Evolutionary conservation across 257 asterid genomes (phyloP).

Genomic region (Perilla frutescens): DNA sequence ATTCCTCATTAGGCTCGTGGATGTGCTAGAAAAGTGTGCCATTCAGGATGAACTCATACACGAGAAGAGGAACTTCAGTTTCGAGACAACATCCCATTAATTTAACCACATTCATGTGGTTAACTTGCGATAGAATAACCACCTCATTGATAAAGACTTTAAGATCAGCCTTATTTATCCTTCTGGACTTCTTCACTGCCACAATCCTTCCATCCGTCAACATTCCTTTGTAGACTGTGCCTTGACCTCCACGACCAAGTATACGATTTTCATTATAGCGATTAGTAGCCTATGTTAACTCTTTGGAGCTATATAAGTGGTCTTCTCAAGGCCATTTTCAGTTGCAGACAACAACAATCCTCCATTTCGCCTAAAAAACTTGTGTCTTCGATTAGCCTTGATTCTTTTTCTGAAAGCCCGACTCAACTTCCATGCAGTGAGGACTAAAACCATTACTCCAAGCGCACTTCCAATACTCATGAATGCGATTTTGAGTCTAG

Average conservation of each 20-base stretch:
- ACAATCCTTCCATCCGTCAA: slow-evolving; percentile 42
- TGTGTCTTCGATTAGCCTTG: slow-evolving; percentile 30
- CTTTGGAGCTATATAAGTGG: slow-evolving; percentile 41
- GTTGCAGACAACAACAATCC: slow-evolving; percentile 41
- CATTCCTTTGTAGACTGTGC: slow-evolving; percentile 57
- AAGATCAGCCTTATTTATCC: slow-evolving; percentile 37
- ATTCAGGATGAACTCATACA: slow-evolving; percentile 37
- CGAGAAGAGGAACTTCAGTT: slow-evolving; percentile 38
- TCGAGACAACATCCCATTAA: slow-evolving; percentile 44
- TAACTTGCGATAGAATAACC: slow-evolving; percentile 44
- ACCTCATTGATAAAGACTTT: slow-evolving; percentile 47
- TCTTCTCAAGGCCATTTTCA: slow-evolving; percentile 35
- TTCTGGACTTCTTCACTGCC: slow-evolving; percentile 46
- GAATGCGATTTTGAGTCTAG: not conserved
- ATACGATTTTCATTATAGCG: slow-evolving; percentile 39
- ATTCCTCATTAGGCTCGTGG: slow-evolving; percentile 36
- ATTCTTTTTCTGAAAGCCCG: slow-evolving; percentile 20
- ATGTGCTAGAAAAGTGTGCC: slow-evolving; percentile 38
- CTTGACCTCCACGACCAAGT: slow-evolving; percentile 54
- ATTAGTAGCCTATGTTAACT: slow-evolving; percentile 44
- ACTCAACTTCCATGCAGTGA: slow-evolving; percentile 29
- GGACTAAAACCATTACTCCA: slow-evolving; percentile 7
- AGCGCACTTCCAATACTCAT: slow-evolving; percentile 24
- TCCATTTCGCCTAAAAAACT: slow-evolving; percentile 44
- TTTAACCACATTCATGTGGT: slow-evolving; percentile 42